A percentile compares a stretch with the other conserved stretches of the same genome.
These are phyloP conservation scores for Entomortierella chlamydospora DNA, from an alignment of 192 early-diverging fungal genomes.

Conservation along the genomic window DNA sequence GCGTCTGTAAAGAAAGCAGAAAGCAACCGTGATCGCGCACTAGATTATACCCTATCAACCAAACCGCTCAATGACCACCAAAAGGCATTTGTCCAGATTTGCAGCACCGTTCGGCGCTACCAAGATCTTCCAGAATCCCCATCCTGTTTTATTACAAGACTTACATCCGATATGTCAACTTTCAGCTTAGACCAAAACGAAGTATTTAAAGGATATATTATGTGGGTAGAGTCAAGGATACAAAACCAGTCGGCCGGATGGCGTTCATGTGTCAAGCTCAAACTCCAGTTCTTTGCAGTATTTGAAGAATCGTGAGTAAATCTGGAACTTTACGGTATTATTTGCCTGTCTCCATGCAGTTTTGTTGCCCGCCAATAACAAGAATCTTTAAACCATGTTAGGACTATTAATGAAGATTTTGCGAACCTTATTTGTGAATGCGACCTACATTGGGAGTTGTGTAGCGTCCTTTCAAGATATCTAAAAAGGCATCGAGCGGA, in stretches of 20 bases:
- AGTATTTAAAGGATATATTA: background rate
- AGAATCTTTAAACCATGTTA: background rate
- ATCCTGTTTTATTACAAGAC: background rate
- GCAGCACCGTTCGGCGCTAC: conserved; percentile 8
- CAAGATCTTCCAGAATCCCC: conserved; percentile 17
- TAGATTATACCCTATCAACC: background rate
- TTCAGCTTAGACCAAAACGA: background rate
- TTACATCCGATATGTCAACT: background rate
- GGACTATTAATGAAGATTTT: conserved; percentile 29
- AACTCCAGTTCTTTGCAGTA: conserved; percentile 41
- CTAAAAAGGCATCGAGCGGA: conserved; percentile 24
- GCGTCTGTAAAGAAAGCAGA: background rate
- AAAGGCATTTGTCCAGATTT: conserved; percentile 30
- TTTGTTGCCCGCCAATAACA: too few species aligned
- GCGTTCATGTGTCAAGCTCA: conserved; percentile 45
- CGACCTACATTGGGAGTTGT: conserved; percentile 40
- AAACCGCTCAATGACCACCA: conserved; percentile 5
- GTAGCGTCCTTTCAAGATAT: conserved; percentile 19
- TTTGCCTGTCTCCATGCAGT: too few species aligned
- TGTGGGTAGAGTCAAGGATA: conserved; percentile 36
- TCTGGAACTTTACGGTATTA: too few species aligned
- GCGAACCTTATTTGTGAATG: conserved; percentile 24
- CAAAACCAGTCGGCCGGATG: conserved; percentile 1
- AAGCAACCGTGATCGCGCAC: background rate
- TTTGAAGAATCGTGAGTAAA: conserved; percentile 29